phyloP scores from a whole-genome alignment of 371 early-diverging fungal species.

The Mucor mucedo region DNA sequence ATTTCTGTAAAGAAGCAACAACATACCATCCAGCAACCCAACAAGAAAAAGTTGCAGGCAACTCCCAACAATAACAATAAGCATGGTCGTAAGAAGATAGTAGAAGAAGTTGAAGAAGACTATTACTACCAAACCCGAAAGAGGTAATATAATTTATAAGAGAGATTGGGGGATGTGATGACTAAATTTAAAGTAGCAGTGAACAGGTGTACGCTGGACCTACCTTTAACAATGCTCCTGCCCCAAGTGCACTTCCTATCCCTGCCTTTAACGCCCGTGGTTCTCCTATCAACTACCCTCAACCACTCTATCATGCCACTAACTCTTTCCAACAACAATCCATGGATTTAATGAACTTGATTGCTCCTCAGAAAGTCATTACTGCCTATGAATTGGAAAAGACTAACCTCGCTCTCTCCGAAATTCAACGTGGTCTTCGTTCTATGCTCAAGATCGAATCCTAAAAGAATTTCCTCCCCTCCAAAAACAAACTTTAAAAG shows the following conservation, averaged over 20 bases:
- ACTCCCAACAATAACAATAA: not conserved
- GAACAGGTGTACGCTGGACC: slow-evolving; percentile 76
- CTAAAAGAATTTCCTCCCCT: slow-evolving; percentile 23
- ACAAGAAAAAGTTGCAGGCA: no score
- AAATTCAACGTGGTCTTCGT: slow-evolving; percentile 53
- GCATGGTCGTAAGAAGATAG: no score
- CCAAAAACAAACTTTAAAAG: slow-evolving; percentile 11
- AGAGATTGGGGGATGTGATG: no score
- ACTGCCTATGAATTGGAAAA: slow-evolving; percentile 34
- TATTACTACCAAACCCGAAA: not conserved
- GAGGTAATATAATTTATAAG: no score
- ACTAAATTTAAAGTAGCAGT: slow-evolving; percentile 10
- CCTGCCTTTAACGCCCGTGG: slow-evolving; percentile 63
- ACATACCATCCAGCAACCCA: no score
- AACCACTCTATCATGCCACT: slow-evolving; percentile 25
- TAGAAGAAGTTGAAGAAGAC: no score
- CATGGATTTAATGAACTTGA: slow-evolving; percentile 35
- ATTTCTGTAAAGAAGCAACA: no score
- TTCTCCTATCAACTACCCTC: slow-evolving; percentile 29
- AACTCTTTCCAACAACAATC: slow-evolving; percentile 41
- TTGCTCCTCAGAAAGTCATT: slow-evolving; percentile 30
- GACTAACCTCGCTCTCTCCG: slow-evolving; percentile 40
- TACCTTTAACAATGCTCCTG: slow-evolving; percentile 82
- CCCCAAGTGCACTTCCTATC: slow-evolving; percentile 74
- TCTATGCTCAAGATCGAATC: slow-evolving; percentile 55